Evolutionary conservation across 2,329 filamentous ascomycete genomes (phyloP).

Genomic region (Cylindrodendrum hubeiense): DNA sequence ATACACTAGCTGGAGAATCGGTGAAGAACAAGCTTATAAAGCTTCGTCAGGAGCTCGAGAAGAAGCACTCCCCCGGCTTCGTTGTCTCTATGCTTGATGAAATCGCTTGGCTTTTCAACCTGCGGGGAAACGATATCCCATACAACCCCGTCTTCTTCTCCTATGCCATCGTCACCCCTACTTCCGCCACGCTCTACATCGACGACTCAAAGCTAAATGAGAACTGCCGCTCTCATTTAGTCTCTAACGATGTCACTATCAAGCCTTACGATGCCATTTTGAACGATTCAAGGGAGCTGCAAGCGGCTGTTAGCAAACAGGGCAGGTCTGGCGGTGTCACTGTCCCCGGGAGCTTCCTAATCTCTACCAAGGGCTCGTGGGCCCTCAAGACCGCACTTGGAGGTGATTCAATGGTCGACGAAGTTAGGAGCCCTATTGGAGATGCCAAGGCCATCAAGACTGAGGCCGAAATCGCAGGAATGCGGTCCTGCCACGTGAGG

Average conservation of each 20-base stretch:
- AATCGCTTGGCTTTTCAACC: constrained; percentile 98
- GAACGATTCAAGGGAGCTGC: constrained; percentile 76
- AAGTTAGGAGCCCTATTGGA: constrained; percentile 86
- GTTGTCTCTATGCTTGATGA: constrained; percentile 97
- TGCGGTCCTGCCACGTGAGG: constrained; percentile 93
- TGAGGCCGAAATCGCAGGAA: constrained; percentile 86
- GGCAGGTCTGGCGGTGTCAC: constrained; percentile 48
- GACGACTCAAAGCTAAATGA: constrained; percentile 81
- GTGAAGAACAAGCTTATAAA: constrained; percentile 87
- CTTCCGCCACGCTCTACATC: constrained; percentile 83
- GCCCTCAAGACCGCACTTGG: constrained; percentile 88
- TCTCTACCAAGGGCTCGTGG: constrained; percentile 94
- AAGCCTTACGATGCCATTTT: constrained; percentile 89
- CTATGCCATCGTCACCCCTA: constrained; percentile 88
- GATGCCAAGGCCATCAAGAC: constrained; percentile 98
- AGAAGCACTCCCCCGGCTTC: constrained; percentile 88
- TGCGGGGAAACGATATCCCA: constrained; percentile 93
- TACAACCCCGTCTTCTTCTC: constrained; percentile 99
- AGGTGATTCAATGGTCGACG: constrained; percentile 86
- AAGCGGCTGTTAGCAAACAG: constrained; percentile 53
- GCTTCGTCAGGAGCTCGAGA: constrained; percentile 89
- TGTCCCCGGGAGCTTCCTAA: constrained; percentile 75
- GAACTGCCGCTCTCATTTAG: constrained; percentile 77
- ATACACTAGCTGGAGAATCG: constrained; percentile 84
- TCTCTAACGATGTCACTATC: constrained; percentile 76